These are phyloP conservation scores for Zygnema circumcarinatum DNA, from an alignment of 139 green algal genomes.

Conservation along the genomic window DNA sequence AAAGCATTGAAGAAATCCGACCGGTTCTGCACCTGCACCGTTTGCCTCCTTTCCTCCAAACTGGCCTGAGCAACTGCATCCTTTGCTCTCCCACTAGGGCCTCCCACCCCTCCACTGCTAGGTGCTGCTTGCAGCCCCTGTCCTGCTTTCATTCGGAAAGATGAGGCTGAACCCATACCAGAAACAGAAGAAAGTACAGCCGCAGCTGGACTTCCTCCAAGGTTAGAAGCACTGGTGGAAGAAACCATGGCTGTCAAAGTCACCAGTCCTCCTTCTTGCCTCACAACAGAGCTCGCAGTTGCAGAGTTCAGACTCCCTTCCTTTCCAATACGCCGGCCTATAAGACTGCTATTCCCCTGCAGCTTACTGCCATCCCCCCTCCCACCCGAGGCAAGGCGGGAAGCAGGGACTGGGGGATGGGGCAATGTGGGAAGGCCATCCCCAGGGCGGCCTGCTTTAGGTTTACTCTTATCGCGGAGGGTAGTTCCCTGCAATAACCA, in stretches of 20 bases:
- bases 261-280: neutral
- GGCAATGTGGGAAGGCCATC: neutral
- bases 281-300: neutral
- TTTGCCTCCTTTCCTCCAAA: neutral
- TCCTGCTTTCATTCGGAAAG: neutral
- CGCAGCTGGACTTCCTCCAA: too few relatives aligned
- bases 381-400: neutral
- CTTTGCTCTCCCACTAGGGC: neutral
- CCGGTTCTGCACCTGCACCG: constrained; percentile 20
- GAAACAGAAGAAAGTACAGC: neutral
- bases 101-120: neutral
- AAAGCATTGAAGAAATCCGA: constrained; percentile 49
- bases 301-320: neutral
- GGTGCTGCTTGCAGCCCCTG: neutral
- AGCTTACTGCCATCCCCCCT: neutral
- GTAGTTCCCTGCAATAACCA: neutral
- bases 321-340: neutral
- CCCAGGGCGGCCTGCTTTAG: neutral
- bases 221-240: neutral
- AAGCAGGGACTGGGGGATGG: neutral
- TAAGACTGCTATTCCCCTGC: neutral
- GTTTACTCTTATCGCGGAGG: neutral
- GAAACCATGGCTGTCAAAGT: neutral
- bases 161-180: neutral
- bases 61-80: neutral